Percentiles rank a stretch among this genome's conserved stretches.
Evolutionary conservation across 257 asterid species (phyloP).

Genomic region (Ligustrum vulgare): DNA sequence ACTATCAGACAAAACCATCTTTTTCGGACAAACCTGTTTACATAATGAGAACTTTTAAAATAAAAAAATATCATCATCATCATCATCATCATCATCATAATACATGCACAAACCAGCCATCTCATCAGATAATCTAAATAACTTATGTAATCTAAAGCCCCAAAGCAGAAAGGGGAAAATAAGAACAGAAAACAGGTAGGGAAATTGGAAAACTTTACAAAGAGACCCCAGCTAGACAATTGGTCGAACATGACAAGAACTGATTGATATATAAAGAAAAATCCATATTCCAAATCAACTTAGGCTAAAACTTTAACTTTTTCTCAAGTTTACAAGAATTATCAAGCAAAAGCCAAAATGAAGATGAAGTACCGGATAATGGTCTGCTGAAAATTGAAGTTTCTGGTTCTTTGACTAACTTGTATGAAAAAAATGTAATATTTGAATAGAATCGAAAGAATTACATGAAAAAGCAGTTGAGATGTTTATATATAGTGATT

Average conservation of each 20-base stretch:
- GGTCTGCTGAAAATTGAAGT: not conserved
- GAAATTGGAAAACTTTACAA: too few relatives aligned
- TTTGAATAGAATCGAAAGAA: too few relatives aligned
- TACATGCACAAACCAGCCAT: conserved; percentile 1
- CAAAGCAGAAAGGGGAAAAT: not conserved
- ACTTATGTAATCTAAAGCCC: conserved; percentile 2
- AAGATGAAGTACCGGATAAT: conserved; percentile 31
- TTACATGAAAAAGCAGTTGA: too few relatives aligned
- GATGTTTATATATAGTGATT: too few relatives aligned
- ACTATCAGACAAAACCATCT: not conserved
- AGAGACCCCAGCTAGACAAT: too few relatives aligned
- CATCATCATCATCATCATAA: not conserved
- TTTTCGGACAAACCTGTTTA: not conserved
- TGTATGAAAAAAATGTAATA: too few relatives aligned
- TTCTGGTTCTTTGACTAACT: too few relatives aligned
- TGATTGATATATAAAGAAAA: too few relatives aligned
- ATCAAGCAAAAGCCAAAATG: not conserved
- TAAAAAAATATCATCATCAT: too few relatives aligned
- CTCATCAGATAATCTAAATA: not conserved
- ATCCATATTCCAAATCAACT: too few relatives aligned
- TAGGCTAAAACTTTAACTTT: too few relatives aligned
- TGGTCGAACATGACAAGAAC: too few relatives aligned
- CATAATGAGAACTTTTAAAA: not conserved
- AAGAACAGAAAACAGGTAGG: not conserved
- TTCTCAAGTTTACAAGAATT: not conserved